These are phyloP conservation scores for Backusella morwellensis DNA, from an alignment of 192 early-diverging fungal genomes.

Conservation along the genomic window DNA sequence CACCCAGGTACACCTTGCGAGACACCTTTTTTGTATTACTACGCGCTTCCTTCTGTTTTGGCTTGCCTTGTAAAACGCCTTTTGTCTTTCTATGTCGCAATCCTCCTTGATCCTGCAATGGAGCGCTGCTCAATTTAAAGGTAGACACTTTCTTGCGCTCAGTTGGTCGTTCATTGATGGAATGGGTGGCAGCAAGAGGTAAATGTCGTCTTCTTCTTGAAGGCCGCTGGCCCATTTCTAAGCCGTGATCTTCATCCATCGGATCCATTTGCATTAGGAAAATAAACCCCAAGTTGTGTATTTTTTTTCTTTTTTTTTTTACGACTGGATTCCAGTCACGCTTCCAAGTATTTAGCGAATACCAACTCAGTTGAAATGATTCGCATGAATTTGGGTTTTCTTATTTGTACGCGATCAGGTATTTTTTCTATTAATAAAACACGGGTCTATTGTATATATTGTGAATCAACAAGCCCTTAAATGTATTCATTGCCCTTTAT, in stretches of 20 bases:
- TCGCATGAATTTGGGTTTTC: not conserved
- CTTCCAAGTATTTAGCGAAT: not conserved
- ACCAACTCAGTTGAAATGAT: not conserved
- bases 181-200: not conserved
- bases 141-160: not conserved
- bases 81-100: not conserved
- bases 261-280: not conserved
- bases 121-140: not conserved
- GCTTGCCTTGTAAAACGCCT: not conserved
- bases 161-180: not conserved
- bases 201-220: conserved; percentile 17
- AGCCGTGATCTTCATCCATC: not conserved
- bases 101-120: not conserved
- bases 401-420: not conserved
- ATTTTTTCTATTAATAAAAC: no score
- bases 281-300: not conserved
- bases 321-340: not conserved
- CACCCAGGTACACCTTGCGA: not conserved
- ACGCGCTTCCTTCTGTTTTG: not conserved
- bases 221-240: conserved; percentile 14
- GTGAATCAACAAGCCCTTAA: no score
- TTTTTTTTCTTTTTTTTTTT: not conserved
- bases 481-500: no score
- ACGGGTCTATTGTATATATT: no score
- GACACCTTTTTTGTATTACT: not conserved